Conservation (phyloP, 495 filamentous ascomycete species). For the Immersiella caudata region DNA sequence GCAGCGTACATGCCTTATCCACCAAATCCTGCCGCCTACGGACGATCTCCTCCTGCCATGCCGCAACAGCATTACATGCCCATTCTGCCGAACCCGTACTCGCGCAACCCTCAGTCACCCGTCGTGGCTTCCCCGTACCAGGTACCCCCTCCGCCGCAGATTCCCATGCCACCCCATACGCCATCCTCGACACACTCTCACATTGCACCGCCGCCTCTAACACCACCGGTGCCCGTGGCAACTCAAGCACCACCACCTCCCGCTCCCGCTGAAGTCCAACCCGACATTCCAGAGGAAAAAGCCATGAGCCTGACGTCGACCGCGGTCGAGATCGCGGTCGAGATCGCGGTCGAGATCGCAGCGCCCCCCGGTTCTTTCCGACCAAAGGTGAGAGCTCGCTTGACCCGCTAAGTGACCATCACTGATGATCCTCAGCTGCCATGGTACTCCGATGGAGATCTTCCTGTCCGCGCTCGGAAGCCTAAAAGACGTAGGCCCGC, state of each 20-base stretch:
- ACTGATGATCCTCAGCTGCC: conserved; percentile 61
- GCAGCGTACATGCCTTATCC: conserved; percentile 46
- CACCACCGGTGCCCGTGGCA: conserved; percentile 36
- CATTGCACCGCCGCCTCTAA: conserved; percentile 41
- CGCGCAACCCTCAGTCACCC: conserved; percentile 48
- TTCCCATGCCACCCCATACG: conserved; percentile 40
- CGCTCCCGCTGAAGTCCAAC: conserved; percentile 1
- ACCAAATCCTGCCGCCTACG: conserved; percentile 36
- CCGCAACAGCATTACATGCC: conserved; percentile 43
- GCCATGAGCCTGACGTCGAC: neutral
- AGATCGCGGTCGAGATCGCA: neutral
- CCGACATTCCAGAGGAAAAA: conserved; percentile 2
- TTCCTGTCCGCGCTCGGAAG: conserved; percentile 57
- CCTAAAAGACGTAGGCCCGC: conserved; percentile 41
- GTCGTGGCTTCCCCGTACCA: conserved; percentile 43
- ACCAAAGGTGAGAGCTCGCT: conserved; percentile 61
- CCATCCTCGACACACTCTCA: conserved; percentile 48
- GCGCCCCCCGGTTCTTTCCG: conserved; percentile 49
- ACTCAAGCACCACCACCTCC: neutral
- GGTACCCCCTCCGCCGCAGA: conserved; percentile 40
- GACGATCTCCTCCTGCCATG: conserved; percentile 43
- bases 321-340: neutral
- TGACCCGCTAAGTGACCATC: neutral
- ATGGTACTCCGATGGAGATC: conserved; percentile 73
- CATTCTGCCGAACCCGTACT: conserved; percentile 42